These are phyloP conservation scores for Penicillium sp. DNA, from an alignment of 2,329 filamentous ascomycete species.

Conservation along the genomic window DNA sequence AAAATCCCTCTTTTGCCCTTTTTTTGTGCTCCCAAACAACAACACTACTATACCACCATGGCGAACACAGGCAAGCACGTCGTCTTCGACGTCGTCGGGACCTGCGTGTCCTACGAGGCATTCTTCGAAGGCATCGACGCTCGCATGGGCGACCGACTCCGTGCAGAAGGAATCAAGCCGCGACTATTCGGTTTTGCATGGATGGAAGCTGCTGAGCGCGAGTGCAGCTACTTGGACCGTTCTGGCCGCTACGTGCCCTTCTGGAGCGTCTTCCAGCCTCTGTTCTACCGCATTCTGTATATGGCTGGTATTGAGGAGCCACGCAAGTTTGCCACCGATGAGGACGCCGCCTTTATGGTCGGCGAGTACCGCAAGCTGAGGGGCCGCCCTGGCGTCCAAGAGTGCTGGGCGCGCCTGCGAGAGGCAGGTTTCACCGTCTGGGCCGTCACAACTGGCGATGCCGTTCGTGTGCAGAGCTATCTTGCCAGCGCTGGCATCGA, in stretches of 20 bases:
- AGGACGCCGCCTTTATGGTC: slow-evolving; percentile 35
- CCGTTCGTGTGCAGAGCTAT: slow-evolving; percentile 49
- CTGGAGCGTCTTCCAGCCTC: slow-evolving; percentile 34
- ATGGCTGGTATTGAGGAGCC: slow-evolving; percentile 40
- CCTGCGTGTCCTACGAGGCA: slow-evolving; percentile 42
- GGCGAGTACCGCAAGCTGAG: slow-evolving; percentile 32
- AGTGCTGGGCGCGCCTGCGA: slow-evolving; percentile 41
- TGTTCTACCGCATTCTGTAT: slow-evolving; percentile 44
- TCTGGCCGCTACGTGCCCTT: slow-evolving; percentile 40
- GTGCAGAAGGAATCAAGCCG: slow-evolving; percentile 30
- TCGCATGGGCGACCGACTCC: slow-evolving; percentile 35
- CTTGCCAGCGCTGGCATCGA: slow-evolving; percentile 48
- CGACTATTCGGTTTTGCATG: slow-evolving; percentile 42
- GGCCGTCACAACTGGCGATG: slow-evolving; percentile 52
- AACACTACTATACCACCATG: neutral
- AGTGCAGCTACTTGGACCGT: slow-evolving; percentile 45
- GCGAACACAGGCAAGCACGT: slow-evolving; percentile 35
- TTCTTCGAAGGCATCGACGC: slow-evolving; percentile 36
- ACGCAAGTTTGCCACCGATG: slow-evolving; percentile 34
- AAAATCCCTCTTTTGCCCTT: neutral
- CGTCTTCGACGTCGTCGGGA: slow-evolving; percentile 52
- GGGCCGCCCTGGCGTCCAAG: slow-evolving; percentile 32
- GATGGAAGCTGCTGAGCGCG: slow-evolving; percentile 43
- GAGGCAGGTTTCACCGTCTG: slow-evolving; percentile 50
- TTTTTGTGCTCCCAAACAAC: neutral